A percentile compares a stretch with the other conserved stretches of the same genome.
These are phyloP conservation scores for Wickerhamiella nectarea DNA, from an alignment of 805 yeast genomes.

Conservation along the genomic window DNA sequence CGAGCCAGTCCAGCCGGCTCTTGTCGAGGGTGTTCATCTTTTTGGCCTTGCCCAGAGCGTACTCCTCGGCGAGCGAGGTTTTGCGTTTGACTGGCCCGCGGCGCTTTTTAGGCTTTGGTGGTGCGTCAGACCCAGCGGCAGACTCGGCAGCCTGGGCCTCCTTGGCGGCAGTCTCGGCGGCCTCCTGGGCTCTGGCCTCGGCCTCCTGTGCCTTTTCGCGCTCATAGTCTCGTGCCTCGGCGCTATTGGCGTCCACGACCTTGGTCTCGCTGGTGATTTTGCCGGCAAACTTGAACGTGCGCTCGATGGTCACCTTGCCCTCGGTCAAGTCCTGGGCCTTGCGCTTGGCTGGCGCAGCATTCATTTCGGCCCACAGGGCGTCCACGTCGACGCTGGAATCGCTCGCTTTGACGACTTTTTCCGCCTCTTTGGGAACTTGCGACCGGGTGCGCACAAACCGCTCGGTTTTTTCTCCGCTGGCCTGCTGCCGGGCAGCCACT, in stretches of 20 bases:
- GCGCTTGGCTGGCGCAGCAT: conserved; percentile 23
- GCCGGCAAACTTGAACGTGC: conserved; percentile 84
- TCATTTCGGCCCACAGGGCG: conserved; percentile 43
- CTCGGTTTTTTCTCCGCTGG: neutral
- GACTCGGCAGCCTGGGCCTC: no score
- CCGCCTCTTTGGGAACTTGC: conserved; percentile 16
- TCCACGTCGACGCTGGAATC: conserved; percentile 33
- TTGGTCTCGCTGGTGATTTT: conserved; percentile 64
- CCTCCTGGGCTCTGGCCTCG: conserved; percentile 2
- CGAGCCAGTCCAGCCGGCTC: conserved; percentile 88
- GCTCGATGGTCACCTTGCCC: conserved; percentile 53
- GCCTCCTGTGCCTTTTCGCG: conserved; percentile 17
- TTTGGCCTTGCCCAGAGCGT: conserved; percentile 52
- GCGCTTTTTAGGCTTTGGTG: conserved; percentile 9
- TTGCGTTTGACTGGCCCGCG: conserved; percentile 42
- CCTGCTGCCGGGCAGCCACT: conserved; percentile 30
- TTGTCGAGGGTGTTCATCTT: conserved; percentile 87
- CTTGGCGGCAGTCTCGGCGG: no score
- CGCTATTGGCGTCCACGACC: conserved; percentile 60
- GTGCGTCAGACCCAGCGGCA: neutral
- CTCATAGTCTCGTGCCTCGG: conserved; percentile 75
- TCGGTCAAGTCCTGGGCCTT: conserved; percentile 19
- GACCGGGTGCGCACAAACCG: conserved; percentile 6
- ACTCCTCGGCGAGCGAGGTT: conserved; percentile 62
- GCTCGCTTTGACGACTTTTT: neutral